Base-by-base conservation (phyloP, 768 basidiomycete species). In the Mycena capillaripes region DNA sequence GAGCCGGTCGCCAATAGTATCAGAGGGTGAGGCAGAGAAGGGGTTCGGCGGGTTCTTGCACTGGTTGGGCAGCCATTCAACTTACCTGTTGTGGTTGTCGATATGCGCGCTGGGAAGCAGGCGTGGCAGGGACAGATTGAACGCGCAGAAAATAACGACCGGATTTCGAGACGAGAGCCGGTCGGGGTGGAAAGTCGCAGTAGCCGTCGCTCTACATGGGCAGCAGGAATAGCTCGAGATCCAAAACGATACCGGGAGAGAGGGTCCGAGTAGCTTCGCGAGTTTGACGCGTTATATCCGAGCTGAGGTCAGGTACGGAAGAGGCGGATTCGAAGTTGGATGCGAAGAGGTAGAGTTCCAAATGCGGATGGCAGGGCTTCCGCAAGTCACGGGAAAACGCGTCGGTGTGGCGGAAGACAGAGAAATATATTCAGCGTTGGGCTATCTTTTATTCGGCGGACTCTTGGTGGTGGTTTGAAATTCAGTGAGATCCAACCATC, bases 111-210 rank as follows among this genome's bases (percentile, higher is more conserved):
- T n/a, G 38, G 38, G 32, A 63, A 48, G 44, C 30, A 62, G 6
- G 50, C 53, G 60, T 69, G 59, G 67, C n/a, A 57, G 38, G 58
- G 32, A 52, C 27, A n/a, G n/a, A n/a, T n/a, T 62, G 68, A 61
- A 55, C 38, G 60, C n/a, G 55, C 65, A 42, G 55, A 69, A 60
- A 69, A 38, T 44, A 69, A 38, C 68, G 30, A 55, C 61, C 63
- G 69, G 69, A 63, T 27, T 63, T 62, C 56, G 63, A 52, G 14
- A 4, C 50, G n/a, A 65, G 48, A 44, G 32, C 69, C 69, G 69
- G 68, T 69, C 21, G 68, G 50, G 46, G n/a, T n/a, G 63, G 19
- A 53, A 46, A n/a, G 11, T 42, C 19, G 23, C 42, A 34, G 66
- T 62, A 50, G 29, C 61, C 62, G 62, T 38, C 38, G 61, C 29